Base-by-base conservation (phyloP, 2,329 filamentous ascomycete genomes). In the Trichoderma endophyticum region DNA sequence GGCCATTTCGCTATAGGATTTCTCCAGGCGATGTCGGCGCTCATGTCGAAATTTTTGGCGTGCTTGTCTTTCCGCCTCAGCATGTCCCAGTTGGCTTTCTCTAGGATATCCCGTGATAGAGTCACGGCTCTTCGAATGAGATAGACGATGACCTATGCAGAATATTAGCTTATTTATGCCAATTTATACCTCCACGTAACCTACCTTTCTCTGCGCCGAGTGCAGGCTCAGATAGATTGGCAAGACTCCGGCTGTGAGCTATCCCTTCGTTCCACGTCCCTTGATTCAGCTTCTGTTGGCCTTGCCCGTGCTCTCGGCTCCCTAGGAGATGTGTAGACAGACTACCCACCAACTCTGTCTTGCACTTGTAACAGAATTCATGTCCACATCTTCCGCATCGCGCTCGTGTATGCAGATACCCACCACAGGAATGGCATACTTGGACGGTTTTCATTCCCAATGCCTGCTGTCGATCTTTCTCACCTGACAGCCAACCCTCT, bases 321-420 rank as follows among this genome's bases (percentile, higher is more conserved):
- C n/a, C 28, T 12, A 11, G 3, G 7, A 36, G 14, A 6, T 26
- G 26, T 12, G 32, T 54, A 39, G 54, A 43, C 12, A 51, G 64
- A 5, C 73, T 59, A 8, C 73, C 71, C 15, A 73, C 69, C n/a
- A 81, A 71, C 65, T 84, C 81, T 57, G 79, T 81, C 9, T 77
- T 79, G 74, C 87, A 89, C 70, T 84, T 84, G 36, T 78, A 73
- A 74, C 87, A 89, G 18, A 86, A 82, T 11, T 80, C 81, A 76
- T 89, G 87, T 1, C 84, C 85, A 74, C 87, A 89, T 56, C 81
- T 82, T 34, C 80, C 76, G 74, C 86, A 89, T 60, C 81, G 80
- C 9, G 79, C 79, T 34, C 80, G 78, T 14, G 80, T 78, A 59
- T 76, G 79, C 48, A 84, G 81, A 54, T 78, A 79, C 59, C 82